Evolutionary conservation across 2,329 filamentous ascomycete genomes (phyloP), one percentile per base, ranked within the genome.

Genomic region (Thielaviopsis punctulata): DNA sequence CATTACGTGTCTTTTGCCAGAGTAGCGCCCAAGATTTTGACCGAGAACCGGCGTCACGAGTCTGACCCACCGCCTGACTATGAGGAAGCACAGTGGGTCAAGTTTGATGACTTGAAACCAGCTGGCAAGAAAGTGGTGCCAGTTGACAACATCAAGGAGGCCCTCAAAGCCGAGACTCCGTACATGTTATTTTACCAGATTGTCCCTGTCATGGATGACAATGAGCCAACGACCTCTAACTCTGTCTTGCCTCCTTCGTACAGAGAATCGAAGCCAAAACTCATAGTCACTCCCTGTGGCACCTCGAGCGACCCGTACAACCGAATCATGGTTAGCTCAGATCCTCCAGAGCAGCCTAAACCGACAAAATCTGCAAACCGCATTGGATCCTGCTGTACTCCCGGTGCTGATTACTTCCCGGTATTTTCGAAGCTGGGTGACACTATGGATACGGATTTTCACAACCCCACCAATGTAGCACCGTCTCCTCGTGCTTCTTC

Each of bases 171-270:
- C n/a, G 89, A 95, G 64, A 93, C 87, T 64, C 90, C 92, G 0
- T 96, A 96, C 63, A 75, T 96, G 6, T 71, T 98, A 0, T 96
- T 96, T 65, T 98, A 95, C 62, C 90, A 95, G 64, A 86, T 96
- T 41, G 77, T 93, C 25, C 89, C 90, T 0, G 87, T 93, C 60
- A 78, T 86, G 25, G 84, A 89, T 52, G 75, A 83, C 7, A 69
- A 71, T 1, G 62, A 68, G 1, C 73, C 73, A 4, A 68, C 69
- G 0, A 70, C 73, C 6, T 66, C 66, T 45, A 70, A 67, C 1
- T 68, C 71, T 27, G 64, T 65, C 2, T 71, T 72, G 30, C 79
- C 78, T 2, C 79, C 79, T 1, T 77, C 78, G 1, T 82, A 82
- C 58, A 68, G 72, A 47, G 73, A 76, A 51, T 71, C 71, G 8